phyloP scores from a whole-genome alignment of 2,329 filamentous ascomycete species.

The Sporothrix luriei region DNA sequence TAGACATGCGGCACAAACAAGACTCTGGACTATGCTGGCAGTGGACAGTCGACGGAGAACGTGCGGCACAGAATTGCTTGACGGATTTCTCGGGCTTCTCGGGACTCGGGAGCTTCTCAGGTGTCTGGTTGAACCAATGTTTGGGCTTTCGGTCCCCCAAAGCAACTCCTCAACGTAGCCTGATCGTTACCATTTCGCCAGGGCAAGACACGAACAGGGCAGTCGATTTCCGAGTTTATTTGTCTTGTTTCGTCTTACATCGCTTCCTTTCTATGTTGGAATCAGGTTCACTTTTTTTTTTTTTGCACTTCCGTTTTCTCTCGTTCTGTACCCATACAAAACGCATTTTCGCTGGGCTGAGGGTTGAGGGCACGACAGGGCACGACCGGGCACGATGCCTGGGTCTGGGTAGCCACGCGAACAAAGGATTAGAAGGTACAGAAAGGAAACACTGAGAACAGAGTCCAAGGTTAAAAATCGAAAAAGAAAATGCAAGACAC shows the following conservation, averaged over 20 bases:
- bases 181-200: background rate
- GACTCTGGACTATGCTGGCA: no score
- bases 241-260: slow-evolving; percentile 26
- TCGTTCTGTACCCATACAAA: slow-evolving; percentile 25
- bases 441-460: background rate
- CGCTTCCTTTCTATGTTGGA: background rate
- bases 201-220: slow-evolving; percentile 14
- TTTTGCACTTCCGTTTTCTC: background rate
- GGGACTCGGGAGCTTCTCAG: no score
- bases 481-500: background rate
- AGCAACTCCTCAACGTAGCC: background rate
- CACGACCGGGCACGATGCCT: background rate
- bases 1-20: background rate
- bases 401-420: background rate
- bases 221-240: slow-evolving; percentile 25
- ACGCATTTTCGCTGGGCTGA: slow-evolving; percentile 26
- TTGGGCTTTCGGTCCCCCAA: background rate
- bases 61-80: background rate
- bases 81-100: background rate
- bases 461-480: background rate
- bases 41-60: background rate
- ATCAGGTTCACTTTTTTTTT: background rate
- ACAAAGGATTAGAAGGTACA: background rate
- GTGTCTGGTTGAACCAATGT: no score
- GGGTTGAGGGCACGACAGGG: slow-evolving; percentile 15